phyloP scores from a whole-genome alignment of 2,329 filamentous ascomycete species.

The Arthroderma sp. region DNA sequence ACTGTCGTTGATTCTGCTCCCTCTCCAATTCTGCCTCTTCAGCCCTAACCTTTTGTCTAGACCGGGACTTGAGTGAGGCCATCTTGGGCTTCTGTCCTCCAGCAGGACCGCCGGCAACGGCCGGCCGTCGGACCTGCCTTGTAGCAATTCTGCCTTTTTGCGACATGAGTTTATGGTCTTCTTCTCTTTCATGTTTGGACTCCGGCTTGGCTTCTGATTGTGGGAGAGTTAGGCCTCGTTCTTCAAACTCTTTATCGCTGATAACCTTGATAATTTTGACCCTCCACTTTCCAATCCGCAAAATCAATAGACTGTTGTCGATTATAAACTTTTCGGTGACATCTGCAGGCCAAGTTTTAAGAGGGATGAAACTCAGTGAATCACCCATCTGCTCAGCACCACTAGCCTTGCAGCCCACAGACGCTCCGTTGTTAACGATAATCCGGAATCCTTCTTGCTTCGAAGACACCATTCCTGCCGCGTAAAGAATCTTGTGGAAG shows the following conservation, averaged over 20 bases:
- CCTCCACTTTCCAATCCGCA: constrained; percentile 50
- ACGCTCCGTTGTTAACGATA: constrained; percentile 39
- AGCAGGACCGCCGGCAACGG: background rate
- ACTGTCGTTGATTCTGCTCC: background rate
- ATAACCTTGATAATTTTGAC: constrained; percentile 46
- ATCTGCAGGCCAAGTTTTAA: constrained; percentile 33
- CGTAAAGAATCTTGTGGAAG: constrained; percentile 40
- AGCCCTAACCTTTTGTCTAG: background rate
- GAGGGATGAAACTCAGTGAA: constrained; percentile 39
- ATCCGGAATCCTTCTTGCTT: constrained; percentile 42
- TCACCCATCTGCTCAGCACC: constrained; percentile 32
- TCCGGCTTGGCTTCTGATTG: background rate
- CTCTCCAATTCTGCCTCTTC: background rate
- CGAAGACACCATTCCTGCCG: constrained; percentile 41
- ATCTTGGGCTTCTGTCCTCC: background rate
- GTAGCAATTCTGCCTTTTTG: constrained; percentile 1
- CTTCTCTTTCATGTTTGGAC: background rate
- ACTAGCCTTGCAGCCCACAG: constrained; percentile 35
- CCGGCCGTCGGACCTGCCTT: background rate
- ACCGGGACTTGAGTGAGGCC: background rate
- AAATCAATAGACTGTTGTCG: constrained; percentile 41
- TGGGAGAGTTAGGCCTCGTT: constrained; percentile 25
- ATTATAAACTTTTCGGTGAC: constrained; percentile 40
- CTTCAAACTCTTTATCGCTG: constrained; percentile 42
- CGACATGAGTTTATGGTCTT: background rate